Conservation (phyloP, 1,284 basidiomycete species). For the Pholiota adiposa region DNA sequence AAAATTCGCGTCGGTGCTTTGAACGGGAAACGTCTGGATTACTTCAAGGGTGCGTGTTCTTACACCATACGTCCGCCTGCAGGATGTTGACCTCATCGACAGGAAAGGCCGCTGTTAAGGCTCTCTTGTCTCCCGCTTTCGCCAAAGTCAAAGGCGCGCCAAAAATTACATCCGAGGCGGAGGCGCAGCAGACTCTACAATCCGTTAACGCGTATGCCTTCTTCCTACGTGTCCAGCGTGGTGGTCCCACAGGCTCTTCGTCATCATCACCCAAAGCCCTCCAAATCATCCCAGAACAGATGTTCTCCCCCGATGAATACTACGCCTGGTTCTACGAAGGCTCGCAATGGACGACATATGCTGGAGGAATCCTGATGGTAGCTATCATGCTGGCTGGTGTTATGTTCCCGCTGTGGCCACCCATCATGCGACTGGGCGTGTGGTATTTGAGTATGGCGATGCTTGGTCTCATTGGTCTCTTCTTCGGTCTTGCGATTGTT, state of each 20-base stretch:
- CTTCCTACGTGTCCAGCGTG: constrained; percentile 88
- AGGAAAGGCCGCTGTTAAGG: constrained; percentile 94
- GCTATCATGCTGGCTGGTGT: constrained; percentile 93
- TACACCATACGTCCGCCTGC: background rate
- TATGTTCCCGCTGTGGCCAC: constrained; percentile 99
- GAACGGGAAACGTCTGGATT: constrained; percentile 95
- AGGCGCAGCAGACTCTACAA: constrained; percentile 75
- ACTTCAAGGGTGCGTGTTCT: constrained; percentile 86
- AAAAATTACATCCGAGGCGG: constrained; percentile 74
- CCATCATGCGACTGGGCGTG: constrained; percentile 91
- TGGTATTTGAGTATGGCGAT: constrained; percentile 94
- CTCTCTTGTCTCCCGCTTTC: constrained; percentile 90
- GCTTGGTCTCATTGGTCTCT: constrained; percentile 87
- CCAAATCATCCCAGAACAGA: constrained; percentile 83
- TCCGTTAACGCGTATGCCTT: constrained; percentile 85
- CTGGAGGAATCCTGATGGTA: constrained; percentile 94
- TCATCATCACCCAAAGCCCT: constrained; percentile 80
- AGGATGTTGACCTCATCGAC: constrained; percentile 16
- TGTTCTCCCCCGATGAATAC: constrained; percentile 79
- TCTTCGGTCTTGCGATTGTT: constrained; percentile 92
- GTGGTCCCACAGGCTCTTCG: constrained; percentile 67
- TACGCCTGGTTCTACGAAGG: constrained; percentile 99
- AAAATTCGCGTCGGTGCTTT: constrained; percentile 90
- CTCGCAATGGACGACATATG: constrained; percentile 90
- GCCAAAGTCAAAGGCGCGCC: constrained; percentile 88